Evolutionary conservation across 2,329 filamentous ascomycete genomes (phyloP), one percentile per base, ranked within the genome.

Genomic region (Hymenoscyphus repandus): DNA sequence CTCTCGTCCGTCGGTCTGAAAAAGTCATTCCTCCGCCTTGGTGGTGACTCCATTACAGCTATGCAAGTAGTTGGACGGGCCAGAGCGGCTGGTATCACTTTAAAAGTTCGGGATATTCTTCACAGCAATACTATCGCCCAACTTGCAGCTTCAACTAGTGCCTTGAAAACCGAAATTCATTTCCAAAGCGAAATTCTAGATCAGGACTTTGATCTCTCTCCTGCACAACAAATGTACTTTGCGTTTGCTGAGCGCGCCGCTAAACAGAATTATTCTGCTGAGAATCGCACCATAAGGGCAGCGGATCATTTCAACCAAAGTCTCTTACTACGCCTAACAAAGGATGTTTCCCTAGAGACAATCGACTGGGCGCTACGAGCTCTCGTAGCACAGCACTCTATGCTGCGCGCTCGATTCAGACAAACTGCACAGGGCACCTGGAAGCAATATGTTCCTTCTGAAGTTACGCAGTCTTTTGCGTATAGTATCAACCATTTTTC

Each of bases 11-110:
- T n/a, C n/a, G n/a, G n/a, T n/a, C n/a, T n/a, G n/a, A n/a, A n/a
- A n/a, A n/a, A n/a, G n/a, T n/a, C n/a, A 51, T 73, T 73, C 58
- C 68, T 70, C 50, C 58, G 54, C 4, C 56, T 69, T 0, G 66
- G 66, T 17, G 68, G 68, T 12, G 67, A 68, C 45, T 68, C 66
- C 1, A 55, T 70, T 1, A 42, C 54, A 11, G 66, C 67, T 1
- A 73, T 72, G 64, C 74, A 71, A 44, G 3, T 43, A 15, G 40
- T 43, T 9, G 38, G n/a, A n/a, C n/a, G n/a, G n/a, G n/a, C n/a
- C n/a, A n/a, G n/a, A n/a, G n/a, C n/a, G n/a, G n/a, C n/a, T n/a
- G 53, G 52, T 20, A 38, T 72, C 30, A 62, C 63, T 32, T 58
- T 73, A 41, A 70, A 69, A 7, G 69, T 72, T 2, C 47, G 47